Percentiles rank a stretch among this genome's conserved stretches.
These are phyloP conservation scores for Phytopythium vexans DNA, from an alignment of 352 stramenopile genomes.

Conservation along the genomic window DNA sequence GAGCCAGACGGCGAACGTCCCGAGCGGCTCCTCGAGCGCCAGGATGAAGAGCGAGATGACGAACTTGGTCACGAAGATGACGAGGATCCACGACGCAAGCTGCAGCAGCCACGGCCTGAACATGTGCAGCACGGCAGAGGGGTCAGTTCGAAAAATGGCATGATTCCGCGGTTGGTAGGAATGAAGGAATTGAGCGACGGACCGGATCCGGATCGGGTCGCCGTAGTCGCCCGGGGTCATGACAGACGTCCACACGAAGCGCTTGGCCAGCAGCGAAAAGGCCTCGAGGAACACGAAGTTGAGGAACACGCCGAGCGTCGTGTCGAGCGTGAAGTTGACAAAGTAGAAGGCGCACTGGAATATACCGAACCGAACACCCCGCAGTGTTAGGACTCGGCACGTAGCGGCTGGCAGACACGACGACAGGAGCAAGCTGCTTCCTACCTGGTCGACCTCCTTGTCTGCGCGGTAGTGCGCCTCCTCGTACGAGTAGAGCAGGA, in stretches of 20 bases:
- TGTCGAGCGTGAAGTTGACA: slow-evolving; percentile 88
- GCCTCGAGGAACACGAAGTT: slow-evolving; percentile 78
- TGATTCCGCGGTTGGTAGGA: background rate
- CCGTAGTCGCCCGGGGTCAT: slow-evolving; percentile 78
- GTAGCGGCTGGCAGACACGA: background rate
- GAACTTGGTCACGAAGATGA: slow-evolving; percentile 80
- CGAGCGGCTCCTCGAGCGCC: slow-evolving; percentile 61
- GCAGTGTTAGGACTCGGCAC: too few relatives aligned
- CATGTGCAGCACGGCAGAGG: background rate
- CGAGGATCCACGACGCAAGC: slow-evolving; percentile 70
- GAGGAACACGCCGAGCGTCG: slow-evolving; percentile 78
- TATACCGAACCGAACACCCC: slow-evolving; percentile 5
- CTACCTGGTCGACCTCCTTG: slow-evolving; percentile 56
- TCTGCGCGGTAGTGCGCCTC: slow-evolving; percentile 25
- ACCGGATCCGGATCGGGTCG: slow-evolving; percentile 51
- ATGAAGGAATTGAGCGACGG: slow-evolving; percentile 1
- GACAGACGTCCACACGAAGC: slow-evolving; percentile 56
- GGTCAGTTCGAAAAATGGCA: background rate
- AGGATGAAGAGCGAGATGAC: slow-evolving; percentile 78
- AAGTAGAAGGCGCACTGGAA: slow-evolving; percentile 84
- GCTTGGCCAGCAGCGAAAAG: slow-evolving; percentile 46
- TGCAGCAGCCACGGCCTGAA: slow-evolving; percentile 66
- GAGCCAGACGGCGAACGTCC: slow-evolving; percentile 48
- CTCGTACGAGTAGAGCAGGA: slow-evolving; percentile 75
- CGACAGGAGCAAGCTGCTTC: background rate